Evolutionary conservation across 345 rosid species (phyloP).

Genomic region (Lepidium africanum): DNA sequence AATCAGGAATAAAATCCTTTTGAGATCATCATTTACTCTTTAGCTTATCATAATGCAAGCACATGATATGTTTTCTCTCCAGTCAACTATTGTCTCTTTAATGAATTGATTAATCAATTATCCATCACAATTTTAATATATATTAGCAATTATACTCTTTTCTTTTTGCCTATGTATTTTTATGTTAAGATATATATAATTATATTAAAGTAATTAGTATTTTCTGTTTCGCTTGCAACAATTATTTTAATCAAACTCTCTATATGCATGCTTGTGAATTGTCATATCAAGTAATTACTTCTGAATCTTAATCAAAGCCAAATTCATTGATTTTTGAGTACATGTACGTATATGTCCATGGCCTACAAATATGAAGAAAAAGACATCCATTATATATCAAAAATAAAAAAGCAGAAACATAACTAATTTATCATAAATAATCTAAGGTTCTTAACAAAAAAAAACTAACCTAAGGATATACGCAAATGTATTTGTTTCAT

Average conservation of each 20-base stretch:
- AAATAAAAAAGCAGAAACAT: background rate
- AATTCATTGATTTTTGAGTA: background rate
- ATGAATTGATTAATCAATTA: slow-evolving; percentile 22
- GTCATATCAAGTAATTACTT: background rate
- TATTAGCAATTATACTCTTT: background rate
- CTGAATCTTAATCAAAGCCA: background rate
- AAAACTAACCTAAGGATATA: too few species aligned
- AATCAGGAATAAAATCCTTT: slow-evolving; percentile 27
- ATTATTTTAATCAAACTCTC: background rate
- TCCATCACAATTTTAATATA: slow-evolving; percentile 6
- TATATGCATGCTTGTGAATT: background rate
- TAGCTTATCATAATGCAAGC: slow-evolving; percentile 33
- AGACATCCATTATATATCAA: background rate
- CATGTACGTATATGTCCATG: background rate
- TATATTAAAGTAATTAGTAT: background rate
- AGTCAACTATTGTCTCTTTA: slow-evolving; percentile 30
- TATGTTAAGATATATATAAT: background rate
- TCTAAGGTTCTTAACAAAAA: too few species aligned
- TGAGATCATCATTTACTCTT: slow-evolving; percentile 26
- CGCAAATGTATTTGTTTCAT: too few species aligned
- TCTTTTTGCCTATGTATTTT: background rate
- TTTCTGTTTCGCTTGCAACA: background rate
- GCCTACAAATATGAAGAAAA: background rate
- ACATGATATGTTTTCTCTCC: slow-evolving; percentile 31
- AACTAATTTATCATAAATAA: background rate